Conservation (phyloP, 2,329 filamentous ascomycete genomes). For the Rhynchosporium secalis region DNA sequence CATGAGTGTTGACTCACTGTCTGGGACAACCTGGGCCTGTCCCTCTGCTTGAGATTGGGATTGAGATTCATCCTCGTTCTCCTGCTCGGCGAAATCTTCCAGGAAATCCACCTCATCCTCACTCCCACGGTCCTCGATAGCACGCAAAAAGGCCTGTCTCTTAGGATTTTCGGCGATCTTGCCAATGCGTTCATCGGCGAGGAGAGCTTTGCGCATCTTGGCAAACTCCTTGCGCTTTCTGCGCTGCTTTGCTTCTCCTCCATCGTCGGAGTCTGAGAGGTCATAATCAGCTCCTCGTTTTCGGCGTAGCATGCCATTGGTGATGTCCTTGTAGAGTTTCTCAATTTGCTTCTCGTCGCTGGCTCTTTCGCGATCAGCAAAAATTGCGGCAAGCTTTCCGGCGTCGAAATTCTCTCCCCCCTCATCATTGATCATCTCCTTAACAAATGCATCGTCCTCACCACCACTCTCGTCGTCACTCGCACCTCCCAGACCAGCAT, state of each 20-base stretch:
- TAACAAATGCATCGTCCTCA: slow-evolving; percentile 70
- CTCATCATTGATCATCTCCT: slow-evolving; percentile 89
- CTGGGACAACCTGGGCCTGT: slow-evolving; percentile 43
- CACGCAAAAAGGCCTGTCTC: slow-evolving; percentile 84
- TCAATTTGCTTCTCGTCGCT: slow-evolving; percentile 85
- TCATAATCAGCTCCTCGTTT: slow-evolving; percentile 81
- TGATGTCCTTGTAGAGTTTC: slow-evolving; percentile 90
- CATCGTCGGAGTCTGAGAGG: slow-evolving; percentile 88
- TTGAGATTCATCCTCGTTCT: slow-evolving; percentile 43
- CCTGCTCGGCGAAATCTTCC: slow-evolving; percentile 50
- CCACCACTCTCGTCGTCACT: slow-evolving; percentile 85
- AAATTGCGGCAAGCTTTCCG: slow-evolving; percentile 78
- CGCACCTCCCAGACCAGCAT: slow-evolving; percentile 85
- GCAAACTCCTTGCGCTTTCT: slow-evolving; percentile 87
- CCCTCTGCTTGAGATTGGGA: slow-evolving; percentile 42
- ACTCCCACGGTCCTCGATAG: slow-evolving; percentile 78
- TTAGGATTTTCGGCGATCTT: slow-evolving; percentile 89
- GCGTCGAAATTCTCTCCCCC: slow-evolving; percentile 76
- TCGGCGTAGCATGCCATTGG: slow-evolving; percentile 80
- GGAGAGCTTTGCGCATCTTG: slow-evolving; percentile 85
- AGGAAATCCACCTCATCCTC: slow-evolving; percentile 79
- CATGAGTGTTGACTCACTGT: slow-evolving; percentile 50
- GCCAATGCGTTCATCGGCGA: slow-evolving; percentile 85
- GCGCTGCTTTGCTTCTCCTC: slow-evolving; percentile 71
- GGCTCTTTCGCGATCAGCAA: slow-evolving; percentile 77